Base-by-base conservation (phyloP, 225 moss, liverwort and hornwort species). In the Lunularia cruciata region DNA sequence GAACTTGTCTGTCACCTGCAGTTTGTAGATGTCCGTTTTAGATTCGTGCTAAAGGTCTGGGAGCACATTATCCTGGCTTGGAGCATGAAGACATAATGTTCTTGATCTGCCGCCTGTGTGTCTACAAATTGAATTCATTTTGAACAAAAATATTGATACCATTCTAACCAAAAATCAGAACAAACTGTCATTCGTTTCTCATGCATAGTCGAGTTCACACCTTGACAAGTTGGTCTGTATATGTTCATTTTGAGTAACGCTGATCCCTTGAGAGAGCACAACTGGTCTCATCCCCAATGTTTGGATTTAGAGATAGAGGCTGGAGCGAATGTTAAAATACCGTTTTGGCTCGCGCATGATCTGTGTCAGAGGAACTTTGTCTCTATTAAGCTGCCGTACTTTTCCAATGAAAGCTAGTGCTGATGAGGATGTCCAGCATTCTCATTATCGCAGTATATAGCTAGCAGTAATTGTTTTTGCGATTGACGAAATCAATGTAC, bases 281-380 rank as follows among this genome's bases (percentile, higher is more conserved):
- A 52, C 8, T 20, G 16, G 52, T 25, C 23, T 0, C 52, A 8
- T 1, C 20, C 16, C n/a, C 23, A n/a, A 1, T 28, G 16, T 12
- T 13, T 51, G 42, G 34, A 23, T 40, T 14, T 61, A 48, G 71
- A 95, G 95, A 92, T 95, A 58, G 86, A 86, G 42, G 77, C 83
- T 62, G 90, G 92, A 26, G 86, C 95, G 2, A 74, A 69, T 39
- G 90, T 92, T 33, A 92, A 95, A 8, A 73, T 95, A 46, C 95
- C 90, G 13, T 72, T 92, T 28, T 95, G 92, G 95, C 69, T 95
- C 48, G 95, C 90, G 53, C 88, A 92, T 69, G 95, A 92, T 16
- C 76, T 95, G 43, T 68, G 83, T 47, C 85, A 75, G 42, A 82
- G 95, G 52, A 83, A 84, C 63, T 78, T 85, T 37, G 80, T 88